phyloP scores from a whole-genome alignment of 1,284 basidiomycete species.

The Trichosporon sp. region DNA sequence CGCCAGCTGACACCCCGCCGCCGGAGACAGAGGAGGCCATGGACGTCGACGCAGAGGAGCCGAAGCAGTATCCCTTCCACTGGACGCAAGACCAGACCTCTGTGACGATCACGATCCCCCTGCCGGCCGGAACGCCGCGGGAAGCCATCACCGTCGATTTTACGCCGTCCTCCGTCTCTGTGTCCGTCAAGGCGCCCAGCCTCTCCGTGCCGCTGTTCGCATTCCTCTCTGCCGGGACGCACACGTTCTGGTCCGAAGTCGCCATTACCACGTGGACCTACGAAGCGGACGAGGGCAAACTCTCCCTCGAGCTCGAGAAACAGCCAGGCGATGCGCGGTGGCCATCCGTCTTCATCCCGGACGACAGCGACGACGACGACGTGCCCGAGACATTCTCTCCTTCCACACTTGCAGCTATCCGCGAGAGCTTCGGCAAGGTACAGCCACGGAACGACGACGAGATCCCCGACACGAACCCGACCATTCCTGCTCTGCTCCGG shows the following conservation, averaged over 20 bases:
- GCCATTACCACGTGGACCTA: constrained; percentile 83
- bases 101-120: constrained; percentile 76
- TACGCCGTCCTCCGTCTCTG: constrained; percentile 65
- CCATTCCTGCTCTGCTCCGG: constrained; percentile 51
- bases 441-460: constrained; percentile 37
- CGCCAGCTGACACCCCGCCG: background rate
- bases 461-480: constrained; percentile 41
- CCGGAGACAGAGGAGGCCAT: constrained; percentile 5
- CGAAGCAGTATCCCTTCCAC: constrained; percentile 67
- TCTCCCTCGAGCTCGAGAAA: constrained; percentile 85
- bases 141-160: constrained; percentile 69
- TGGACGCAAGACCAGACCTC: constrained; percentile 87
- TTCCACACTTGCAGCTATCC: constrained; percentile 73
- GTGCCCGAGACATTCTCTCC: constrained; percentile 88
- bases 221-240: constrained; percentile 61
- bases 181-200: constrained; percentile 53
- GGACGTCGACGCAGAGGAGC: constrained; percentile 28
- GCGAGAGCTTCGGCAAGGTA: constrained; percentile 60
- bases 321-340: constrained; percentile 72
- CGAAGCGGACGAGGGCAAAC: constrained; percentile 69
- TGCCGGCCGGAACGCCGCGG: constrained; percentile 70
- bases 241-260: constrained; percentile 74
- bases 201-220: constrained; percentile 60
- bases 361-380: constrained; percentile 58
- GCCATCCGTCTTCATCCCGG: constrained; percentile 72